Evolutionary conservation across 495 filamentous ascomycete species (phyloP).

Genomic region (Xylaria longipes): DNA sequence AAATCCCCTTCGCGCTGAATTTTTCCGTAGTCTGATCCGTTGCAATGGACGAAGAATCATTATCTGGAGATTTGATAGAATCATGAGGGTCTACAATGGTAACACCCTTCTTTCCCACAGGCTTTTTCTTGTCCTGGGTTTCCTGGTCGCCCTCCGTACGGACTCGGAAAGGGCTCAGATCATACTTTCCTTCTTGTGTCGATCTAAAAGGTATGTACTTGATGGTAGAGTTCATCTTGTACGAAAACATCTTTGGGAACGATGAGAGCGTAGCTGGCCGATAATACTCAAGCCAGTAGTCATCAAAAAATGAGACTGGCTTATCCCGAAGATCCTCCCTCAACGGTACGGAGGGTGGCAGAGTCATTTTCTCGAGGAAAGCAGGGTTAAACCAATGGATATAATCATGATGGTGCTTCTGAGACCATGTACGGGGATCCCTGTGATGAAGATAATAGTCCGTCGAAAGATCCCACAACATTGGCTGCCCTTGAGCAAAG

Average conservation of each 20-base stretch:
- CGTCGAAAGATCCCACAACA: slow-evolving; percentile 95
- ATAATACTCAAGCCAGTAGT: slow-evolving; percentile 99
- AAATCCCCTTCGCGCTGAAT: slow-evolving; percentile 45
- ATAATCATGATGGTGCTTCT: slow-evolving; percentile 67
- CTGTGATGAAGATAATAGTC: slow-evolving; percentile 97
- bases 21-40: slow-evolving; percentile 49
- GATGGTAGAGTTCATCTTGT: slow-evolving; percentile 85
- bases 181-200: slow-evolving; percentile 72
- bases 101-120: slow-evolving; percentile 61
- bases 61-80: slow-evolving; percentile 39
- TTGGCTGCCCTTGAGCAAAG: slow-evolving; percentile 86
- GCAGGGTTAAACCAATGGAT: slow-evolving; percentile 88
- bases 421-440: slow-evolving; percentile 74
- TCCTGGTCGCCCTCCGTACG: slow-evolving; percentile 61
- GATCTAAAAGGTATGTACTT: slow-evolving; percentile 78
- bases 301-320: slow-evolving; percentile 76
- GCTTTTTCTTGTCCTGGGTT: slow-evolving; percentile 55
- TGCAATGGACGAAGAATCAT: slow-evolving; percentile 46
- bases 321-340: slow-evolving; percentile 54
- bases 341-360: slow-evolving; percentile 57
- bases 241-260: slow-evolving; percentile 86
- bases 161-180: slow-evolving; percentile 84
- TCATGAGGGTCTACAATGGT: slow-evolving; percentile 64
- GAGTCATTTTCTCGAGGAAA: slow-evolving; percentile 65
- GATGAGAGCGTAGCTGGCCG: slow-evolving; percentile 83